These are phyloP conservation scores for Asterophora parasitica DNA, from an alignment of 768 basidiomycete genomes.

Conservation along the genomic window DNA sequence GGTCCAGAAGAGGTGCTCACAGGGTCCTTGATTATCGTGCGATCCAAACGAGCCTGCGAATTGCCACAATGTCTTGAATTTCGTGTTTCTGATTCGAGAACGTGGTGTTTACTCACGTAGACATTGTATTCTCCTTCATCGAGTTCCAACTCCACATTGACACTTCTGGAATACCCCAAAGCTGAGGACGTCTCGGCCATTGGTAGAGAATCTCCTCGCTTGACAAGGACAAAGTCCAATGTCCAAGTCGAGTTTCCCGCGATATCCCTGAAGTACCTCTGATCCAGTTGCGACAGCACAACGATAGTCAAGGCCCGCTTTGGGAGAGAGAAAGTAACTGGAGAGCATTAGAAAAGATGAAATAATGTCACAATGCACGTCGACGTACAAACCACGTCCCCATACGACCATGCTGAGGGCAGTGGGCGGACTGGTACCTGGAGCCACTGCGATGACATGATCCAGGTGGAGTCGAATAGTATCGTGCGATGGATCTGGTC, in stretches of 20 bases:
- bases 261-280: conserved; percentile 45
- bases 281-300: conserved; percentile 48
- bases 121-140: conserved; percentile 41
- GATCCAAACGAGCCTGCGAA: conserved; percentile 31
- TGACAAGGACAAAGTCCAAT: conserved; percentile 48
- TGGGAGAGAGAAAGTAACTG: conserved; percentile 44
- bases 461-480: conserved; percentile 47
- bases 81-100: not conserved
- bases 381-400: conserved; percentile 49
- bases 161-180: conserved; percentile 34
- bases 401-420: conserved; percentile 48
- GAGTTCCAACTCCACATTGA: conserved; percentile 43
- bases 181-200: conserved; percentile 33
- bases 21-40: conserved; percentile 17
- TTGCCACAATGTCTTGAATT: not conserved
- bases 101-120: conserved; percentile 26
- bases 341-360: not conserved
- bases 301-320: conserved; percentile 38
- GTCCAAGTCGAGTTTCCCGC: conserved; percentile 39
- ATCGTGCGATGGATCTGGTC: conserved; percentile 44
- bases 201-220: conserved; percentile 36
- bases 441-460: conserved; percentile 49
- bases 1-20: conserved; percentile 11
- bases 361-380: not conserved
- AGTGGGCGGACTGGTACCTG: conserved; percentile 36